Evolutionary conservation across 208 protist species (phyloP).

Genomic region (Naegleria lovaniensis): DNA sequence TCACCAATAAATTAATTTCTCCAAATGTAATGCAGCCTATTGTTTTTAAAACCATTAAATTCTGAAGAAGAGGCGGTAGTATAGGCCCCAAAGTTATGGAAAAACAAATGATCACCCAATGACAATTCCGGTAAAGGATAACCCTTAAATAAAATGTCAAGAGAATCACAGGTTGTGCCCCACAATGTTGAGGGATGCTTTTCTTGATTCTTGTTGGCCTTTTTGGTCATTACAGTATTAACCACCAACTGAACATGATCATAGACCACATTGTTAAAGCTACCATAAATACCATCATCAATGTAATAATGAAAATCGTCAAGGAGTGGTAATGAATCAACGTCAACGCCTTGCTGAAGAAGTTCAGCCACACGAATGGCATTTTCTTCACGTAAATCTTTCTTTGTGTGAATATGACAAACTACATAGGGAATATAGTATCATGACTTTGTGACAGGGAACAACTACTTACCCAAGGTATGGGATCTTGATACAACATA

Average conservation of each 20-base stretch:
- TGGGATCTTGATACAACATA: constrained; percentile 62
- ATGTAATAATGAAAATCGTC: constrained; percentile 67
- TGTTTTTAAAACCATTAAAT: constrained; percentile 72
- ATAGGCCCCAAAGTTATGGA: constrained; percentile 70
- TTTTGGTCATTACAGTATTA: neutral
- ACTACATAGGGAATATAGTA: too few relatives aligned
- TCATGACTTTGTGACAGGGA: too few relatives aligned
- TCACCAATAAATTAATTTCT: too few relatives aligned
- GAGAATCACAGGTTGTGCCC: constrained; percentile 69
- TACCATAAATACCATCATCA: constrained; percentile 70
- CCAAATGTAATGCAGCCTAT: constrained; percentile 13
- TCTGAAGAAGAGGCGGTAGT: constrained; percentile 55
- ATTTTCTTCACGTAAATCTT: neutral
- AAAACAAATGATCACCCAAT: constrained; percentile 67
- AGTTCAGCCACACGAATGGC: neutral
- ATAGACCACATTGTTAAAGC: constrained; percentile 72
- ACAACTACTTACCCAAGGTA: constrained; percentile 56
- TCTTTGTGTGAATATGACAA: neutral
- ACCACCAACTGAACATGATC: constrained; percentile 54
- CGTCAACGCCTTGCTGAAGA: neutral
- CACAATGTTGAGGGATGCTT: constrained; percentile 59
- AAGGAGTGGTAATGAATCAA: neutral
- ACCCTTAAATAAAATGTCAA: constrained; percentile 66
- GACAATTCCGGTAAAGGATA: constrained; percentile 60
- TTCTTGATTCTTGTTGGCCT: constrained; percentile 22